Conservation (phyloP, 2,329 filamentous ascomycete species). For the Calonectria hawksworthii region DNA sequence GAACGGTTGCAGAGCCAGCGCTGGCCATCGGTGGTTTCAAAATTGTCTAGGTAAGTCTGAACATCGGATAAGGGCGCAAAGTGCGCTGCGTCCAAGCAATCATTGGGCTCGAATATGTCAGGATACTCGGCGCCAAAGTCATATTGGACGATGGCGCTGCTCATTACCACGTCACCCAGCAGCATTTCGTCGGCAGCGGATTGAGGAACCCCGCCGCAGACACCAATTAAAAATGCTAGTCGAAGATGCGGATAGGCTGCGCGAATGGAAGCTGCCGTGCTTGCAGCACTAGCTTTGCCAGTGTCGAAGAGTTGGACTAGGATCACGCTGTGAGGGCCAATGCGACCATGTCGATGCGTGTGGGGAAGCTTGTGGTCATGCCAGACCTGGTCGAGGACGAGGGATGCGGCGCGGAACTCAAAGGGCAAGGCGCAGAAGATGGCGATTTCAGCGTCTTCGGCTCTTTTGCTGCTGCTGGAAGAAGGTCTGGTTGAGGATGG, state of each 20-base stretch:
- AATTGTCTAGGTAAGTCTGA: background rate
- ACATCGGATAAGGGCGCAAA: background rate
- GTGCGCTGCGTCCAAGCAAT: background rate
- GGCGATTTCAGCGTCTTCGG: background rate
- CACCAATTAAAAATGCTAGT: background rate
- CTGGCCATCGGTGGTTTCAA: background rate
- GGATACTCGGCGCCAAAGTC: background rate
- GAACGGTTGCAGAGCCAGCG: background rate
- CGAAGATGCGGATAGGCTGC: background rate
- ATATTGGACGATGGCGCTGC: background rate
- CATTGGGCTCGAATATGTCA: background rate
- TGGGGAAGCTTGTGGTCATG: background rate
- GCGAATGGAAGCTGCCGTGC: background rate
- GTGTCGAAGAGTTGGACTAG: background rate
- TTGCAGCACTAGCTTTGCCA: slow-evolving; percentile 1
- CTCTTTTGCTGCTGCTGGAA: background rate
- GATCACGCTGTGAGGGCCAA: background rate
- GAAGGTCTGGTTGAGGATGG: background rate
- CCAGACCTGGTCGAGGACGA: background rate
- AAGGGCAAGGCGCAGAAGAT: background rate
- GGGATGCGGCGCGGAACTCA: background rate
- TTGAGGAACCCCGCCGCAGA: background rate
- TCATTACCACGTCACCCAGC: slow-evolving; percentile 9
- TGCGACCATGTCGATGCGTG: background rate
- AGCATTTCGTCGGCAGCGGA: background rate